Evolutionary conservation across 805 yeast species (phyloP).

Genomic region (Candida nemodendra): DNA sequence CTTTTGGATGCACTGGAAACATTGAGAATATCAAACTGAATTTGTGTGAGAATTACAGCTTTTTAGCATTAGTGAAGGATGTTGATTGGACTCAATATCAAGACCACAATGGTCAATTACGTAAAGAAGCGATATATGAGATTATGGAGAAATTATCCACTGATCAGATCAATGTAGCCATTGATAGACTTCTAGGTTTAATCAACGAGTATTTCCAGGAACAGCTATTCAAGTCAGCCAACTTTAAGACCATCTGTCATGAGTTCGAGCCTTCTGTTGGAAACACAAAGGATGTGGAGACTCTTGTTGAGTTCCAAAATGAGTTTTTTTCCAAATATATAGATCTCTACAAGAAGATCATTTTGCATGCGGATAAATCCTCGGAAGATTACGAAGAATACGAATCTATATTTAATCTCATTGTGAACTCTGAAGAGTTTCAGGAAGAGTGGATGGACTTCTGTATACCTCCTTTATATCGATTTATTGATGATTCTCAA

Average conservation of each 20-base stretch:
- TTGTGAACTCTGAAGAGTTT: constrained; percentile 16
- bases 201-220: constrained; percentile 13
- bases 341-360: constrained; percentile 4
- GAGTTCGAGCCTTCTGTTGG: constrained; percentile 21
- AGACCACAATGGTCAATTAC: constrained; percentile 25
- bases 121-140: constrained; percentile 12
- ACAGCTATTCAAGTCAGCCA: constrained; percentile 9
- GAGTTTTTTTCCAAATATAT: constrained; percentile 13
- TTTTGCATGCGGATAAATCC: constrained; percentile 1
- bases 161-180: constrained; percentile 15
- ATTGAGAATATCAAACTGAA: constrained; percentile 25
- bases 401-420: constrained; percentile 17
- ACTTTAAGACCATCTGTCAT: constrained; percentile 13
- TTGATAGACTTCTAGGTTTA: constrained; percentile 12
- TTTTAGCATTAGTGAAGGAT: constrained; percentile 31
- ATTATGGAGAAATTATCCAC: constrained; percentile 13
- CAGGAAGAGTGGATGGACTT: constrained; percentile 21
- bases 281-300: constrained; percentile 16
- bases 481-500: constrained; percentile 14
- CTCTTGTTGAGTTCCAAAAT: constrained; percentile 19
- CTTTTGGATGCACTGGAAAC: constrained; percentile 20
- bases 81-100: constrained; percentile 23
- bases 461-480: constrained; percentile 26
- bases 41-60: constrained; percentile 33
- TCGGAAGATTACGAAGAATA: constrained; percentile 10